Evolutionary conservation across 148 eudicot species (phyloP), one percentile per base, ranked within the genome.

Genomic region (Cornus controversa): DNA sequence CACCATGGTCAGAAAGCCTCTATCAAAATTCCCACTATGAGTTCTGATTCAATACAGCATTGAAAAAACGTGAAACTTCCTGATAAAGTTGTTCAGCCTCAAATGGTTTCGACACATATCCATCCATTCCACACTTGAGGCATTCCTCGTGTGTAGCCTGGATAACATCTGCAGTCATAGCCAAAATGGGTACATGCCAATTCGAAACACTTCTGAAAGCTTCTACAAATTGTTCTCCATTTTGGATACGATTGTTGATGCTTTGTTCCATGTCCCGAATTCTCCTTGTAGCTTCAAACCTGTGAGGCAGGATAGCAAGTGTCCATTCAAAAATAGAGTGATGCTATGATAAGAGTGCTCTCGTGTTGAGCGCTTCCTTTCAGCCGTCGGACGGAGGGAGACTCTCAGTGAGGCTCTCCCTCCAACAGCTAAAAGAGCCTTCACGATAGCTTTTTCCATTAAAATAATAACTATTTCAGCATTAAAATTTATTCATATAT

Each of bases 151-250:
- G 90, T 15, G 99, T 96, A 45, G 99, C 98, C 79, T 96, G 99
- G 71, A 96, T 91, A 26, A 96, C 98, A 50, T 96, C 99, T 37
- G 99, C 99, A 5, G 99, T 96, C 99, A 96, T 96, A 66, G 99
- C 98, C 75, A 96, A 74, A 66, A 96, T 93, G 16, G 98, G 97
- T 2, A 96, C 90, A 50, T 90, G 96, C 96, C 97, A 91, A 45
- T 78, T 81, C 70, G 90, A 81, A 27, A 72, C 77, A 70, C 85
- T 83, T 71, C 74, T 83, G 28, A 82, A 80, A 67, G 84, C 85
- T 65, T 87, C 91, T 7, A 47, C 58, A 0, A 76, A 78, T 47
- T 67, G 76, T 75, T 89, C 78, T 75, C 91, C 92, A 16, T 28
- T 69, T 69, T 75, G 78, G 79, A 85, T 81, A 47, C 74, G 72